phyloP scores from a whole-genome alignment of 1,139 yeast genomes.

The Hemisphaericaspora xylofermentans region DNA sequence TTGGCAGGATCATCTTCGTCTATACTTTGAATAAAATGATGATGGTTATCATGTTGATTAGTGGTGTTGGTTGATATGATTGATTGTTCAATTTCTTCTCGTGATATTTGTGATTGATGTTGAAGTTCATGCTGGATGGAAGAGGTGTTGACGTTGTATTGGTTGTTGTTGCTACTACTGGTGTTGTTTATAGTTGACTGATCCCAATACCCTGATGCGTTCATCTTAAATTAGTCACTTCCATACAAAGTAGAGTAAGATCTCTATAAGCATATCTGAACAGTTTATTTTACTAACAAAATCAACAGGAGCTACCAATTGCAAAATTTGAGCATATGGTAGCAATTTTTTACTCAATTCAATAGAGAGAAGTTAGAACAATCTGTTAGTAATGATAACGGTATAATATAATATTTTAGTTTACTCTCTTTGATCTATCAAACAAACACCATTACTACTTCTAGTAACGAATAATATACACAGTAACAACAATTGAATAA shows the following conservation, averaged over 20 bases:
- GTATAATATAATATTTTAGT: too few relatives aligned
- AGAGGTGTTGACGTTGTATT: background rate
- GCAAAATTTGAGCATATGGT: too few relatives aligned
- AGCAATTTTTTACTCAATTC: too few relatives aligned
- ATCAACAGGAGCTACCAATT: too few relatives aligned
- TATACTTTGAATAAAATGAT: slow-evolving; percentile 11
- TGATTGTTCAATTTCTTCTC: slow-evolving; percentile 36
- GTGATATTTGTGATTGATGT: slow-evolving; percentile 34
- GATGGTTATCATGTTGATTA: slow-evolving; percentile 9
- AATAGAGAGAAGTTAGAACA: too few relatives aligned
- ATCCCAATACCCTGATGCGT: slow-evolving; percentile 32
- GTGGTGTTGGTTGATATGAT: slow-evolving; percentile 23
- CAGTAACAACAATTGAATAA: too few relatives aligned
- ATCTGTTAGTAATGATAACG: too few relatives aligned
- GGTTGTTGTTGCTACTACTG: background rate
- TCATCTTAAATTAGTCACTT: slow-evolving; percentile 18
- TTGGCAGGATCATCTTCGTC: slow-evolving; percentile 14
- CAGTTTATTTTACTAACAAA: background rate
- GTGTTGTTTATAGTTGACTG: slow-evolving; percentile 15
- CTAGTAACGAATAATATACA: too few relatives aligned
- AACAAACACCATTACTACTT: too few relatives aligned
- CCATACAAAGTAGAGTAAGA: too few relatives aligned
- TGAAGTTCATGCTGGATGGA: slow-evolving; percentile 33
- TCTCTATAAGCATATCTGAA: too few relatives aligned
- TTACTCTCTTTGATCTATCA: too few relatives aligned